Evolutionary conservation across 169 alveolate genomes (phyloP).

Genomic region (Theileria annulata): DNA sequence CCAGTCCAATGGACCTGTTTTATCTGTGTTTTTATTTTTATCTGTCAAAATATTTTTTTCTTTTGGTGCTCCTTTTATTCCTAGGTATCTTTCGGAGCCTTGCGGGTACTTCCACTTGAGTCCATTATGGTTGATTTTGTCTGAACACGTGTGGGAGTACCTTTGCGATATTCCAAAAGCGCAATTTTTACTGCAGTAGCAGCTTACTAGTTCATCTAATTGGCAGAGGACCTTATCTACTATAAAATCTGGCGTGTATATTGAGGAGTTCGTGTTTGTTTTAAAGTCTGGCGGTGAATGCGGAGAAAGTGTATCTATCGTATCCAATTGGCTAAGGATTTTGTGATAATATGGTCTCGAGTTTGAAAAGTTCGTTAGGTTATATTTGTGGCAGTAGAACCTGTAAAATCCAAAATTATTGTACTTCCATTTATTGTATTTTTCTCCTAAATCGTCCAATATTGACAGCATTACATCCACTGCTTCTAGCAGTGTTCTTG

Average conservation of each 20-base stretch:
- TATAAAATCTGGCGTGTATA: slow-evolving; percentile 33
- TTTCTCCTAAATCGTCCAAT: slow-evolving; percentile 41
- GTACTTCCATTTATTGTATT: slow-evolving; percentile 62
- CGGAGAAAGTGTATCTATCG: neutral
- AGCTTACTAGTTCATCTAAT: slow-evolving; percentile 59
- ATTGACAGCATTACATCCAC: slow-evolving; percentile 17
- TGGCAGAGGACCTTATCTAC: slow-evolving; percentile 58
- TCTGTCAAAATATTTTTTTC: neutral
- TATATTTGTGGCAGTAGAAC: slow-evolving; percentile 65
- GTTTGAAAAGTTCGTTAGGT: slow-evolving; percentile 10
- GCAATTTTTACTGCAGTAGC: slow-evolving; percentile 60
- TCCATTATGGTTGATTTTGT: neutral
- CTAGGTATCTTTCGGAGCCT: neutral
- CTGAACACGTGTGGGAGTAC: slow-evolving; percentile 19
- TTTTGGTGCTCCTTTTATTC: neutral
- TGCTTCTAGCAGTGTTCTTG: slow-evolving; percentile 21
- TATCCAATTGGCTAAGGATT: slow-evolving; percentile 19
- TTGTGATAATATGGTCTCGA: slow-evolving; percentile 26
- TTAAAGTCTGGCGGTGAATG: neutral
- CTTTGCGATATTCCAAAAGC: slow-evolving; percentile 29
- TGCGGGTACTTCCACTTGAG: slow-evolving; percentile 16
- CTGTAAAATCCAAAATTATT: slow-evolving; percentile 45
- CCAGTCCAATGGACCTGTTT: neutral
- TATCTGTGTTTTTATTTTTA: neutral
- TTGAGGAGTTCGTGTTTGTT: neutral